Evolutionary conservation across 768 basidiomycete species (phyloP).

Genomic region (Russula abietina): DNA sequence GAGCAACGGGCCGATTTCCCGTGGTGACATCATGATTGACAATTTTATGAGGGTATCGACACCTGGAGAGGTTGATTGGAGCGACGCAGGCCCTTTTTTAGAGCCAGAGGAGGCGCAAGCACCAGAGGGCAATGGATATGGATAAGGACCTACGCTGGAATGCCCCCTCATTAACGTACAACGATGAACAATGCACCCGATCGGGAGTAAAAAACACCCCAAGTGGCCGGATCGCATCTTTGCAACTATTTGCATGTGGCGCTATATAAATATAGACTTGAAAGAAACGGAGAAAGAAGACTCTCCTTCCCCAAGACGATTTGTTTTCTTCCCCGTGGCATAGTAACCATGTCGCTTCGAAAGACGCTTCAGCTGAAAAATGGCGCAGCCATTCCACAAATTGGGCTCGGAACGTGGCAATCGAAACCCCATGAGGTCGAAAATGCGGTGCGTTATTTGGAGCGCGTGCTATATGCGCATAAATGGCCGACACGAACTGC

Average conservation of each 20-base stretch:
- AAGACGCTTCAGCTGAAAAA: conserved; percentile 39
- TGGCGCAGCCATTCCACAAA: conserved; percentile 58
- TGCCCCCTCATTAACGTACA: background rate
- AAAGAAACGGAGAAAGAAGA: too few relatives aligned
- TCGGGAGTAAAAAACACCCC: too few relatives aligned
- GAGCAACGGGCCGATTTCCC: background rate
- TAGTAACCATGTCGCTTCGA: conserved; percentile 37
- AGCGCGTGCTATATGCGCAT: background rate
- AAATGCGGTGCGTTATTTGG: conserved; percentile 45
- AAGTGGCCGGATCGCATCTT: background rate
- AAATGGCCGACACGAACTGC: conserved; percentile 3
- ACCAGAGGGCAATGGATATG: background rate
- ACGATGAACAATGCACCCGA: background rate
- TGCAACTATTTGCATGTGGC: background rate
- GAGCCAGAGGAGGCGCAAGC: background rate
- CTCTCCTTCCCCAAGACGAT: too few relatives aligned
- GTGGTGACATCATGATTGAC: background rate
- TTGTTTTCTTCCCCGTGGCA: background rate
- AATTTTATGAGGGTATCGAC: background rate
- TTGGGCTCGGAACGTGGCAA: conserved; percentile 82
- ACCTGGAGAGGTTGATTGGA: background rate
- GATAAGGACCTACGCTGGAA: background rate
- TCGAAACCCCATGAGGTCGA: conserved; percentile 73
- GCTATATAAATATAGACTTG: background rate
- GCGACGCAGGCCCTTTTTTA: background rate